Evolutionary conservation across 768 basidiomycete species (phyloP), one percentile per base, ranked within the genome.

Genomic region (Amanita rubescens): DNA sequence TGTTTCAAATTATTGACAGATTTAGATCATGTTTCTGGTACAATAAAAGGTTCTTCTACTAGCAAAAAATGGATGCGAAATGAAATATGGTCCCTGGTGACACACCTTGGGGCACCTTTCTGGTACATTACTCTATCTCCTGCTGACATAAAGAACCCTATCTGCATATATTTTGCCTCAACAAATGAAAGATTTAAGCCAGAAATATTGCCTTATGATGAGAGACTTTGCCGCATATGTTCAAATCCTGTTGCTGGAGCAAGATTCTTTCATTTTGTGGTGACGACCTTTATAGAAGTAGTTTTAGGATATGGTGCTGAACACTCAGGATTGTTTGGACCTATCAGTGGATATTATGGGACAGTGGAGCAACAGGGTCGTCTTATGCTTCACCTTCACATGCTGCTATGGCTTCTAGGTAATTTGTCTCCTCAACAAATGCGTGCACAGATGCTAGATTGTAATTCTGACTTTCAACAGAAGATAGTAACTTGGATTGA

Each of bases 321-420:
- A 30, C 27, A 30, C 27, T 8, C 27, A 4, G 27, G 27, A 3
- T 35, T 72, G 1, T 57, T 72, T 3, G 71, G 73, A 0, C 3
- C 49, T 2, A 57, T 70, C 1, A 35, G 42, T 15, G 72, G 67
- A 0, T 74, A 72, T 53, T 65, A 70, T 52, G 73, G 70, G 0
- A 57, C 63, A 0, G 69, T 74, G 0, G 74, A 77, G 59, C 57
- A 65, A 1, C 75, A 77, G 57, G 72, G 68, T 0, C 56, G 70
- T 17, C 70, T 68, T 0, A 65, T 63, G 1, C 58, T 75, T 0
- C 75, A 72, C 58, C 55, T 68, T 0, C 72, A 73, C 54, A 41
- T 72, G 15, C 50, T 74, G 0, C 0, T 74, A 0, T 73, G 67
- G 67, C 55, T 73, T 3, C 25, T 54, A 7, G 49, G 65, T 42